Evolutionary conservation across 345 rosid genomes (phyloP), one percentile per base, ranked within the genome.

Genomic region (Hevea brasiliensis): DNA sequence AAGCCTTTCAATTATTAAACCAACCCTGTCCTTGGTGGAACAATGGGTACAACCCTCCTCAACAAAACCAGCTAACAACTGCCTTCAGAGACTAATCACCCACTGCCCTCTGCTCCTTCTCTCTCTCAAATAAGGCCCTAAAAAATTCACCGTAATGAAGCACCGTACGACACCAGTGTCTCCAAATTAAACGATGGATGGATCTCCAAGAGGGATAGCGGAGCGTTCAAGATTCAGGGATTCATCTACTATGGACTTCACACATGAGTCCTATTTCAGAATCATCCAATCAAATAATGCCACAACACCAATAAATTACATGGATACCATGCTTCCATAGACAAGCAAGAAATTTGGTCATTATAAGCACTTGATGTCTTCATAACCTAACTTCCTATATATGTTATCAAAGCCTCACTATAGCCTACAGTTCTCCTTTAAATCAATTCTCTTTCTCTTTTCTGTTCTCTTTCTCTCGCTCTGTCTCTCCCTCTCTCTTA

Each of bases 141-240:
- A 76, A 70, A 68, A 61, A 60, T 41, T 35, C 67, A 69, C 54
- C 57, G 61, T 69, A 69, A 74, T 74, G 72, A 78, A 74, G 77
- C 69, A 51, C 72, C 79, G 81, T 84, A 81, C 85, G 83, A 77
- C 85, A 83, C 74, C 69, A 76, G 63, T 81, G 84, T 84, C 87
- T 72, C 81, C 72, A 81, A 77, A 71, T 67, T 74, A 73, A 79
- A 75, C 76, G 83, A 67, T 77, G 85, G 84, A 71, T 77, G 85
- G 86, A 85, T 84, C 87, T 82, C 84, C 74, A 76, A 48, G 80
- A 71, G 48, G 69, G 4, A 32, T 2, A 32, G 65, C 68, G 70
- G 68, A 74, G 71, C 40, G 74, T 74, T 84, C 77, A 81, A 76
- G 74, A 80, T 68, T 78, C 77, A 78, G 64, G 72, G 70, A 74